These are phyloP conservation scores for Coemansia sp. DNA, from an alignment of 192 early-diverging fungal genomes.

Conservation along the genomic window DNA sequence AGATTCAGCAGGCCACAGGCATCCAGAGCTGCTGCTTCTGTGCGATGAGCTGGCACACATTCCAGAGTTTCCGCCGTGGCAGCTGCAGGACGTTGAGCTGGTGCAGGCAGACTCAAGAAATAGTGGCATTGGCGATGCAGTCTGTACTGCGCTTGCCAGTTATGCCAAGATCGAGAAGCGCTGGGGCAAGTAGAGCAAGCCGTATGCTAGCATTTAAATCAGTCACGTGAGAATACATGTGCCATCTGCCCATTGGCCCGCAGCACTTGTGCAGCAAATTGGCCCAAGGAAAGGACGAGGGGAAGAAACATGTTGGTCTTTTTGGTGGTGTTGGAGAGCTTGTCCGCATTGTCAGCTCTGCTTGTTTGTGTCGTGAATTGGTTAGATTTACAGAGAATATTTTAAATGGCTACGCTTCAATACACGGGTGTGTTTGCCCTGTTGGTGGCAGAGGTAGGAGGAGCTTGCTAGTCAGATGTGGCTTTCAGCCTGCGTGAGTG, in stretches of 20 bases:
- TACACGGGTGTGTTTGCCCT: slow-evolving; percentile 51
- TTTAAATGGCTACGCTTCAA: slow-evolving; percentile 44
- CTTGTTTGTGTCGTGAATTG: not conserved
- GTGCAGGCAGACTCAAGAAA: slow-evolving; percentile 24
- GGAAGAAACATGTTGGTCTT: not conserved
- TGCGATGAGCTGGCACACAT: slow-evolving; percentile 38
- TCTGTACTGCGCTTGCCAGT: slow-evolving; percentile 26
- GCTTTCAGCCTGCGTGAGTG: not conserved
- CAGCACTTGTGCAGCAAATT: not conserved
- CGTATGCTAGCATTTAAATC: not conserved
- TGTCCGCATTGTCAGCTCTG: slow-evolving; percentile 7
- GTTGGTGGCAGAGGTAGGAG: slow-evolving; percentile 42
- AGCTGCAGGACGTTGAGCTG: slow-evolving; percentile 49
- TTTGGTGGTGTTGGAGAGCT: not conserved
- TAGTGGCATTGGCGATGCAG: slow-evolving; percentile 28
- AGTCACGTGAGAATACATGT: not conserved
- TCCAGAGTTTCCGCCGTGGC: slow-evolving; percentile 51
- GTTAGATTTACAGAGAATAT: not conserved
- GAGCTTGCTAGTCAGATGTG: not conserved
- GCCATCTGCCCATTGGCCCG: not conserved
- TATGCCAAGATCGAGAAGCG: slow-evolving; percentile 46
- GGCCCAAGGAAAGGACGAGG: not conserved
- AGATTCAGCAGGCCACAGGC: slow-evolving; percentile 22
- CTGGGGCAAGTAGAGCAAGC: slow-evolving; percentile 37
- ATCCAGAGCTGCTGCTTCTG: slow-evolving; percentile 43